These are phyloP conservation scores for Solanum pimpinellifolium DNA, from an alignment of 257 asterid genomes.

Conservation along the genomic window DNA sequence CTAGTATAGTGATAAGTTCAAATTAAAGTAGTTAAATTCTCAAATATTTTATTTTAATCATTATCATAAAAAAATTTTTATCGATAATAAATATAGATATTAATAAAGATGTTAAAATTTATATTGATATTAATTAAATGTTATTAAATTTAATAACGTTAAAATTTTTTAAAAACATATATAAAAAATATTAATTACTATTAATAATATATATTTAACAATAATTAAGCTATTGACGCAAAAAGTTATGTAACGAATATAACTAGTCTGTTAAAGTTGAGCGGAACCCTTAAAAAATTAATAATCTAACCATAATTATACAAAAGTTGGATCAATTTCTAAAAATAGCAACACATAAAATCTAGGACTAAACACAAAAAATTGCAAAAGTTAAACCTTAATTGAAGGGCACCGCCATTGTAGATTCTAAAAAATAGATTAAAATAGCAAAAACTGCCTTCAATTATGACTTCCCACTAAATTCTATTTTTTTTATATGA, in stretches of 20 bases:
- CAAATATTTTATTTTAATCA: too few species aligned
- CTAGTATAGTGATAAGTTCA: not conserved
- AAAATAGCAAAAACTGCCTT: not conserved
- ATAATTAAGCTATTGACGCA: too few species aligned
- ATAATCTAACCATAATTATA: not conserved
- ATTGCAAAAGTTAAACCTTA: not conserved
- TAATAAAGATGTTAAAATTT: too few species aligned
- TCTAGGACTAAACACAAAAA: not conserved
- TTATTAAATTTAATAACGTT: too few species aligned
- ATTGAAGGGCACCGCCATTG: not conserved
- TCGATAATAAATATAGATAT: too few species aligned
- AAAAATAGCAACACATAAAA: not conserved
- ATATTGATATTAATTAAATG: too few species aligned
- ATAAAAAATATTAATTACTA: too few species aligned
- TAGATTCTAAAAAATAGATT: not conserved
- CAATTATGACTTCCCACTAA: not conserved
- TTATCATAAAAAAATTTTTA: rapidly evolving
- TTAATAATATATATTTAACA: too few species aligned
- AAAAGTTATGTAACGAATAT: too few species aligned
- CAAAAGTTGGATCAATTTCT: not conserved
- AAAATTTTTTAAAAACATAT: too few species aligned
- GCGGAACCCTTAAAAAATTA: too few species aligned
- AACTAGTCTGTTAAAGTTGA: too few species aligned
- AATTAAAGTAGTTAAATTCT: not conserved
- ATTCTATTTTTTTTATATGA: not conserved